A percentile compares a stretch with the other conserved stretches of the same genome.
Evolutionary conservation across 345 rosid species (phyloP).

Genomic region (Pelargonium nanum): DNA sequence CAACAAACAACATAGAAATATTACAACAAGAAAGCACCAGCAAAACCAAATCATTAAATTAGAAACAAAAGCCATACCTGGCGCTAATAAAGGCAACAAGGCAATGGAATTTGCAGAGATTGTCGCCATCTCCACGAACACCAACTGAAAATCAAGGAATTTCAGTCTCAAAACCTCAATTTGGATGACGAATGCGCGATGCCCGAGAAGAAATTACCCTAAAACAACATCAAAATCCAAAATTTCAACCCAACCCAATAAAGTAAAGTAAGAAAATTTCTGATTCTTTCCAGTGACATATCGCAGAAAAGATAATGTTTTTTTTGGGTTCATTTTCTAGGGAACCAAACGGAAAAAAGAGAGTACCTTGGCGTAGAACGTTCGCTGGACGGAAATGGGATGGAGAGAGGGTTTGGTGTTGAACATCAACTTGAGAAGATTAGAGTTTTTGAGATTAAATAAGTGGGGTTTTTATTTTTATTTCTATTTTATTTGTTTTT

Average conservation of each 20-base stretch:
- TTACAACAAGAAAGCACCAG: neutral
- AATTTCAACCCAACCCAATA: neutral
- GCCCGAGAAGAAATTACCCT: neutral
- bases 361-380: neutral
- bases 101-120: neutral
- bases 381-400: neutral
- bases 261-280: too few relatives aligned
- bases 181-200: neutral
- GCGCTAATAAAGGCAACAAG: neutral
- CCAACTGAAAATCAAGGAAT: neutral
- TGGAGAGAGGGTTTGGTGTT: neutral
- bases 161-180: neutral
- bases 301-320: too few relatives aligned
- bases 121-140: neutral
- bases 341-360: neutral
- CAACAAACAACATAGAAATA: neutral
- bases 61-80: neutral
- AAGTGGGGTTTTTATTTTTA: neutral
- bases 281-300: too few relatives aligned
- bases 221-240: too few relatives aligned
- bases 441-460: neutral
- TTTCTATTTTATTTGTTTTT: too few relatives aligned
- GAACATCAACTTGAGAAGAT: too few relatives aligned
- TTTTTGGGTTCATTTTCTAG: neutral
- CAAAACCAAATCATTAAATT: neutral